Evolutionary conservation across 352 stramenopile species (phyloP).

Genomic region (Phytophthora melonis): DNA sequence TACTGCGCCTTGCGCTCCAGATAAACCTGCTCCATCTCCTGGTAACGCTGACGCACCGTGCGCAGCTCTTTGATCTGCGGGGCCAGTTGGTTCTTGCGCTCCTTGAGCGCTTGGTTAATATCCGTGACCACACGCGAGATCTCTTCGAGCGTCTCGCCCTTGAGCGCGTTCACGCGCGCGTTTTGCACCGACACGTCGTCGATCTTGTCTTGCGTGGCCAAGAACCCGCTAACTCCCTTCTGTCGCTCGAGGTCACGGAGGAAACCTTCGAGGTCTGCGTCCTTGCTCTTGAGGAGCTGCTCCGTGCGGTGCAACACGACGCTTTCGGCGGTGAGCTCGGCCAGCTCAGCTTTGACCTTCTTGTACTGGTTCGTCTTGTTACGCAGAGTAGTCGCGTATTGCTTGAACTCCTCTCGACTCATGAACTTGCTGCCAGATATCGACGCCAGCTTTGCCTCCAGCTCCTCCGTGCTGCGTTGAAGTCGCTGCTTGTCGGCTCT

Average conservation of each 20-base stretch:
- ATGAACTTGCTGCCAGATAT: slow-evolving; percentile 77
- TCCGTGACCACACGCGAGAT: slow-evolving; percentile 93
- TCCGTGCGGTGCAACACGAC: slow-evolving; percentile 94
- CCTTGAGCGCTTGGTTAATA: slow-evolving; percentile 92
- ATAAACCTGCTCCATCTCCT: slow-evolving; percentile 92
- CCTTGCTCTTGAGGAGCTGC: slow-evolving; percentile 90
- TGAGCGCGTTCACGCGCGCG: slow-evolving; percentile 90
- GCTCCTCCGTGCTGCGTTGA: slow-evolving; percentile 77
- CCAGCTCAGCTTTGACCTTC: slow-evolving; percentile 90
- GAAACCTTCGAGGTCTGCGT: slow-evolving; percentile 87
- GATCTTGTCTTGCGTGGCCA: slow-evolving; percentile 89
- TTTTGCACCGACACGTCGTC: slow-evolving; percentile 91
- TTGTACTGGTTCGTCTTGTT: slow-evolving; percentile 95
- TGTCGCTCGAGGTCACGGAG: slow-evolving; percentile 85
- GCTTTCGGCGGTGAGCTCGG: slow-evolving; percentile 84
- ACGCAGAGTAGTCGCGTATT: slow-evolving; percentile 89
- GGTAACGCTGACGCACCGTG: slow-evolving; percentile 86
- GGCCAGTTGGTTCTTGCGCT: slow-evolving; percentile 93
- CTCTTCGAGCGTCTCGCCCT: slow-evolving; percentile 94
- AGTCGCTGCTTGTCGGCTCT: slow-evolving; percentile 66
- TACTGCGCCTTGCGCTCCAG: slow-evolving; percentile 90
- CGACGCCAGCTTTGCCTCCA: slow-evolving; percentile 66
- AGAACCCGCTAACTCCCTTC: slow-evolving; percentile 87
- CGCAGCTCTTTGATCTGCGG: slow-evolving; percentile 94
- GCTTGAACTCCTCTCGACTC: slow-evolving; percentile 91